Evolutionary conservation across 1,284 basidiomycete species (phyloP).

Genomic region (Sporisorium graminicola): DNA sequence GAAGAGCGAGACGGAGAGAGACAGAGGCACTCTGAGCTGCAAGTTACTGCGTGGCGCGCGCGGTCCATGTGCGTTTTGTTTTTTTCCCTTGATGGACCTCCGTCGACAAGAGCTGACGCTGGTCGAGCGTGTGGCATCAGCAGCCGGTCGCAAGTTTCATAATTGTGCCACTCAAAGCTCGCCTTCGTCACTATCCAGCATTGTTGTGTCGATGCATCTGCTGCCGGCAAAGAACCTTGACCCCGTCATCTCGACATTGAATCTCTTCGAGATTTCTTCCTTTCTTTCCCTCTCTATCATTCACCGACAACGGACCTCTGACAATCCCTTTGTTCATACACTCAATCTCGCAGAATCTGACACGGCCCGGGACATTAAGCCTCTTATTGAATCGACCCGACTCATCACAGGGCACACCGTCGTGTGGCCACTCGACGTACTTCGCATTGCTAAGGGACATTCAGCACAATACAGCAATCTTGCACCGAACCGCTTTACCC

Average conservation of each 20-base stretch:
- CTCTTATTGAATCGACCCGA: not conserved
- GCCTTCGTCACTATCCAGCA: too few species aligned
- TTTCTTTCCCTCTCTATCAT: not conserved
- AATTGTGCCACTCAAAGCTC: too few species aligned
- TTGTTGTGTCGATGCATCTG: too few species aligned
- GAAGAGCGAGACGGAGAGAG: not conserved
- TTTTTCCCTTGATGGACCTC: not conserved
- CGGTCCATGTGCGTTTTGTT: not conserved
- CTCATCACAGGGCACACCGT: not conserved
- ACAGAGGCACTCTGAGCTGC: not conserved
- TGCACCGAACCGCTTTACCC: too few species aligned
- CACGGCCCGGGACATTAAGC: constrained; percentile 3
- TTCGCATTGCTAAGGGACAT: not conserved
- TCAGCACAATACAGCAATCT: not conserved
- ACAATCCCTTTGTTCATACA: not conserved
- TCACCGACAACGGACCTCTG: not conserved
- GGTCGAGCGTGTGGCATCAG: not conserved
- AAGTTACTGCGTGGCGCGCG: not conserved
- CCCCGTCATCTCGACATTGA: not conserved
- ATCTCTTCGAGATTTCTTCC: not conserved
- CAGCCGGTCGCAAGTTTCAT: too few species aligned
- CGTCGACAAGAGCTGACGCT: not conserved
- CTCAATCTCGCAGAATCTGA: not conserved
- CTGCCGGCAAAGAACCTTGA: not conserved
- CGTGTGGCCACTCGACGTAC: not conserved